Conservation (phyloP, 176 grass and related monocot species). For the Themeda triandra region DNA sequence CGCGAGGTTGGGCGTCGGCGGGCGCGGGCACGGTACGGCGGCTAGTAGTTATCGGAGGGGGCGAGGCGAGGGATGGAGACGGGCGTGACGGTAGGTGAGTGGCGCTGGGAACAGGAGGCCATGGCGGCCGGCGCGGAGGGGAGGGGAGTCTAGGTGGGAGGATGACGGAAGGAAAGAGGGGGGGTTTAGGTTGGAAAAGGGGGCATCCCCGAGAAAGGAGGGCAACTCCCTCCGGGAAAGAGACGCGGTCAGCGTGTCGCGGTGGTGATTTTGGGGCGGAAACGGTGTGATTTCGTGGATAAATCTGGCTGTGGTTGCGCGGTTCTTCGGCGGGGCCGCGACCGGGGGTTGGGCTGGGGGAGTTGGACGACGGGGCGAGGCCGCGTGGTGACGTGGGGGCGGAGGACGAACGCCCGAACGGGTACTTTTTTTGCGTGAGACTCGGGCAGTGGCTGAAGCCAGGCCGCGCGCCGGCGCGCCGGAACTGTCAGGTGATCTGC, state of each 20-base stretch:
- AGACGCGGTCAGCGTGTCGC: not conserved
- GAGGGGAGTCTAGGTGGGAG: not conserved
- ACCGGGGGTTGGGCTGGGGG: too few relatives aligned
- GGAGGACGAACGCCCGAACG: too few relatives aligned
- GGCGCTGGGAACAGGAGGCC: slow-evolving; percentile 12
- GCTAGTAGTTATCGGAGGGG: slow-evolving; percentile 5
- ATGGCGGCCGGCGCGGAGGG: not conserved
- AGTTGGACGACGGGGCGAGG: too few relatives aligned
- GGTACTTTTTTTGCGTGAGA: not conserved
- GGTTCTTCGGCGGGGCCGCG: not conserved
- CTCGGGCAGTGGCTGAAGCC: not conserved
- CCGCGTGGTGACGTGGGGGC: too few relatives aligned
- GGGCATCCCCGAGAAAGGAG: not conserved
- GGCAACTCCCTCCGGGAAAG: not conserved
- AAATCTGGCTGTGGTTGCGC: not conserved
- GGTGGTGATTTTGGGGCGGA: not conserved
- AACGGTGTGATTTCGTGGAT: not conserved
- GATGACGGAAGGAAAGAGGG: not conserved
- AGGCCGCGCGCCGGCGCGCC: not conserved
- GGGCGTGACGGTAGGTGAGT: slow-evolving; percentile 14
- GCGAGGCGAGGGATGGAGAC: not conserved
- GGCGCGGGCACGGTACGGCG: not conserved
- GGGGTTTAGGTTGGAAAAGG: slow-evolving; percentile 56
- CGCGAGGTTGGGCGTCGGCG: not conserved
- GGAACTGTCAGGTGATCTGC: not conserved